A percentile compares a stretch with the other conserved stretches of the same genome.
These are phyloP conservation scores for Melastoma malabathricum DNA, from an alignment of 345 rosid species.

Conservation along the genomic window DNA sequence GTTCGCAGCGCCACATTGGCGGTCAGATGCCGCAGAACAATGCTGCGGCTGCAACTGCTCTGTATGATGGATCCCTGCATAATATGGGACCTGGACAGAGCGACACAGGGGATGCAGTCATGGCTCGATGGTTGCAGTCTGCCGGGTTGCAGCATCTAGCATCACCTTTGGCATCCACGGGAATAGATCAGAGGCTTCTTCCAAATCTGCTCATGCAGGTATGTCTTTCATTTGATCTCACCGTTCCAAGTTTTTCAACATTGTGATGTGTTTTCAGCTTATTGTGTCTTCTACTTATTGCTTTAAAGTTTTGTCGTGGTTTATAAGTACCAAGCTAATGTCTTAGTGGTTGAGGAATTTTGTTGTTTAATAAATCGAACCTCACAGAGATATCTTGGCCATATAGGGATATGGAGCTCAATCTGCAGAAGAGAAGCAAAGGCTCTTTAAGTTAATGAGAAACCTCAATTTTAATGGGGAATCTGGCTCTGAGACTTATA, in stretches of 20 bases:
- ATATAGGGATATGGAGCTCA: conserved; percentile 86
- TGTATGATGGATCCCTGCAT: conserved; percentile 64
- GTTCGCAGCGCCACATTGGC: conserved; percentile 99
- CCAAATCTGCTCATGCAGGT: conserved; percentile 96
- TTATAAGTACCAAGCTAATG: too few species aligned
- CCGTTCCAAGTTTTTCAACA: not conserved
- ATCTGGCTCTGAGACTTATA: conserved; percentile 63
- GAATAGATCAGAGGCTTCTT: conserved; percentile 69
- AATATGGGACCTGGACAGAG: conserved; percentile 43
- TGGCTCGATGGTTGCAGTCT: conserved; percentile 99
- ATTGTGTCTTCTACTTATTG: too few species aligned
- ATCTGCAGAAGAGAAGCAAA: conserved; percentile 96
- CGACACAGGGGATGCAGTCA: conserved; percentile 88
- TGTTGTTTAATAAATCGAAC: too few species aligned
- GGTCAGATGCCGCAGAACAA: conserved; percentile 99
- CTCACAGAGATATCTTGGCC: too few species aligned
- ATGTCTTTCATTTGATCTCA: not conserved
- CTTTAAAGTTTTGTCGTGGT: too few species aligned
- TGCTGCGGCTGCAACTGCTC: conserved; percentile 74
- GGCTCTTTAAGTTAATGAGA: conserved; percentile 88
- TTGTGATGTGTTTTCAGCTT: not conserved
- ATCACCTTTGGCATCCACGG: conserved; percentile 76
- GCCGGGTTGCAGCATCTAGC: conserved; percentile 99
- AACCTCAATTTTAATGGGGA: conserved; percentile 93
- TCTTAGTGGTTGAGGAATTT: too few species aligned